phyloP scores from a whole-genome alignment of 805 yeast species.

The Starmera pachycereana region DNA sequence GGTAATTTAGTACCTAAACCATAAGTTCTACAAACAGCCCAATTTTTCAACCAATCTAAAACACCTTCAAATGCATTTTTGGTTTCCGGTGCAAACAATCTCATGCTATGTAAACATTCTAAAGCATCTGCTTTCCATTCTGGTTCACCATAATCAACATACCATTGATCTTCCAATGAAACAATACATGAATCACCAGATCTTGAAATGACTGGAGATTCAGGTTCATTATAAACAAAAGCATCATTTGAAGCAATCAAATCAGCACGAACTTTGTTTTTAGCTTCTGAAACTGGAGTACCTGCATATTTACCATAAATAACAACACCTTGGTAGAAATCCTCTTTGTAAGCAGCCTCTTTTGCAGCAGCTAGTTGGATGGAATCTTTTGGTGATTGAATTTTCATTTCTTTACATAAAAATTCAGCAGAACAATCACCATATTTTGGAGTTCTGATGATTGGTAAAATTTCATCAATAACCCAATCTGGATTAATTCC shows the following conservation, averaged over 20 bases:
- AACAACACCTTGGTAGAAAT: constrained; percentile 84
- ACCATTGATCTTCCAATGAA: constrained; percentile 98
- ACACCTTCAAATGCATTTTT: constrained; percentile 89
- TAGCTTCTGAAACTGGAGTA: constrained; percentile 83
- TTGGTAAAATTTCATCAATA: constrained; percentile 55
- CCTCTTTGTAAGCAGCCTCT: constrained; percentile 93
- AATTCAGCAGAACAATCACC: constrained; percentile 84
- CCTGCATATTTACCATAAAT: constrained; percentile 76
- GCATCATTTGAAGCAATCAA: constrained; percentile 70
- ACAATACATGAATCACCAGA: constrained; percentile 97
- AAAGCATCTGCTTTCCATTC: constrained; percentile 75
- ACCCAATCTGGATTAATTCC: constrained; percentile 84
- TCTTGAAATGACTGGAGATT: constrained; percentile 79
- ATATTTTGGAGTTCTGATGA: constrained; percentile 72
- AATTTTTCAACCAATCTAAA: constrained; percentile 90
- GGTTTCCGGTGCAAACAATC: constrained; percentile 74
- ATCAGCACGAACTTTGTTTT: constrained; percentile 77
- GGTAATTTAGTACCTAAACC: constrained; percentile 94
- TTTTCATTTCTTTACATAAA: constrained; percentile 78
- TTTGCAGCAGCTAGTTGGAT: constrained; percentile 84
- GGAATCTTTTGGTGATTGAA: constrained; percentile 88
- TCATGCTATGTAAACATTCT: constrained; percentile 68
- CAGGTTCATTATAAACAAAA: constrained; percentile 91
- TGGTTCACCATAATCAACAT: constrained; percentile 92
- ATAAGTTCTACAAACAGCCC: constrained; percentile 96